Percentiles rank a stretch among this genome's conserved stretches.
Evolutionary conservation across 148 eudicot species (phyloP).

Genomic region (Diospyros lotus): DNA sequence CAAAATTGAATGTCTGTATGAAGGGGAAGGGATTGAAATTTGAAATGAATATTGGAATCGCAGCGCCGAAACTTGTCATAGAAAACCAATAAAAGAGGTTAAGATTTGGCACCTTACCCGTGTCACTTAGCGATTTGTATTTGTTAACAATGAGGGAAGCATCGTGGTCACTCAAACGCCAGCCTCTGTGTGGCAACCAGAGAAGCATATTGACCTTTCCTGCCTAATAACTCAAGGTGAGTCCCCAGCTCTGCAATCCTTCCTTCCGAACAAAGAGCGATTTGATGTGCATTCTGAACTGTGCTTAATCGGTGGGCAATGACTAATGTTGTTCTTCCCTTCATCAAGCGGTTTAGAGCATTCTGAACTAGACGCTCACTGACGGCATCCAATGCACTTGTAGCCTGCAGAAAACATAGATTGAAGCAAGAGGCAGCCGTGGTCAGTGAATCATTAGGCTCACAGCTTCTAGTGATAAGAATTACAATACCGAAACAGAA

Average conservation of each 20-base stretch:
- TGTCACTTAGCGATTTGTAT: not conserved
- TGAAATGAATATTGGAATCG: not conserved
- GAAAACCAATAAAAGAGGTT: not conserved
- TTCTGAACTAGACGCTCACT: slow-evolving; percentile 91
- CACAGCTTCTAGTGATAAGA: not conserved
- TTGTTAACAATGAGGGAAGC: not conserved
- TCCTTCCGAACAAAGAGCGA: slow-evolving; percentile 89
- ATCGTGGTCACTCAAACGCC: slow-evolving; percentile 67
- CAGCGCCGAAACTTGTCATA: not conserved
- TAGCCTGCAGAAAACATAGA: slow-evolving; percentile 55
- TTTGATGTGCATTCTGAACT: slow-evolving; percentile 96
- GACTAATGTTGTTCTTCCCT: slow-evolving; percentile 91
- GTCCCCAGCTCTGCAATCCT: slow-evolving; percentile 85
- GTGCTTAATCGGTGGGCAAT: slow-evolving; percentile 98
- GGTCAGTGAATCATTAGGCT: no score
- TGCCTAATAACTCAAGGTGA: slow-evolving; percentile 63
- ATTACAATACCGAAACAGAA: not conserved
- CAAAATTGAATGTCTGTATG: not conserved
- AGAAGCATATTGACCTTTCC: slow-evolving; percentile 81
- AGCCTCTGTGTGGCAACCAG: slow-evolving; percentile 89
- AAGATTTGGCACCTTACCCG: not conserved
- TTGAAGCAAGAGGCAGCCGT: not conserved
- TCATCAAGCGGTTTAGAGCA: slow-evolving; percentile 86
- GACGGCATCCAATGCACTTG: slow-evolving; percentile 89
- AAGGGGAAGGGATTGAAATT: not conserved